phyloP scores from a whole-genome alignment of 441 rosid genomes.

The Pelargonium myrrhifolium region DNA sequence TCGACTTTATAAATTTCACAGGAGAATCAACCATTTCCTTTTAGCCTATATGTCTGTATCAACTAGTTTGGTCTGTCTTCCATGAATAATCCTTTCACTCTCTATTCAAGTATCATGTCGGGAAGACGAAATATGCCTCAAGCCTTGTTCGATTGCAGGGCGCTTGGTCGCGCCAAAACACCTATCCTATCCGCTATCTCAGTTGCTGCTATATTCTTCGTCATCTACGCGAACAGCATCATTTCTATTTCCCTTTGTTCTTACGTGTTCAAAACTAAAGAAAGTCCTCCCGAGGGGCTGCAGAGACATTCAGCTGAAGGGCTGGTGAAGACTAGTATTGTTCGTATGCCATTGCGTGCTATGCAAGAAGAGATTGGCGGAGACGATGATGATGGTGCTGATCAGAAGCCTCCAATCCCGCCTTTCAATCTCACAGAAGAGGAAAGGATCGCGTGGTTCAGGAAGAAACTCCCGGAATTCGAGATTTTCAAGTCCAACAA shows the following conservation, averaged over 20 bases:
- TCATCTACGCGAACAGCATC: constrained; percentile 32
- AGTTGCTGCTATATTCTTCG: constrained; percentile 28
- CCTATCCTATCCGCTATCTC: constrained; percentile 23
- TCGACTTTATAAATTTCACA: too few relatives aligned
- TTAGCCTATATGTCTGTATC: too few relatives aligned
- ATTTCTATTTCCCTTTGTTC: constrained; percentile 25
- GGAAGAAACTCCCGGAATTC: constrained; percentile 29
- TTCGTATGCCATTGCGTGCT: constrained; percentile 20
- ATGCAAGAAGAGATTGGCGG: constrained; percentile 20
- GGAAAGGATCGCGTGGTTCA: constrained; percentile 46
- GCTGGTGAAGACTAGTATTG: constrained; percentile 17
- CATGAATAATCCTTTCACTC: neutral
- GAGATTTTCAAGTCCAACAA: constrained; percentile 47
- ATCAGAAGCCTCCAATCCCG: constrained; percentile 30
- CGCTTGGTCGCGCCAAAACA: constrained; percentile 21
- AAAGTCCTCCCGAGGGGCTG: constrained; percentile 16
- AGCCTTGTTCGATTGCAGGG: constrained; percentile 16
- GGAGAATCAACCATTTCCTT: too few relatives aligned
- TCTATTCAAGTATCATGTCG: neutral
- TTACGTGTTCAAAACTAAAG: constrained; percentile 8
- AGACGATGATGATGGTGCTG: neutral
- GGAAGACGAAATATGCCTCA: neutral
- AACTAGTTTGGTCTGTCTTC: too few relatives aligned
- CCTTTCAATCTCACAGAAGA: constrained; percentile 38
- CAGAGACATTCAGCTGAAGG: constrained; percentile 15